Conservation (phyloP, 768 basidiomycete species). For the Termitomyces sp. region DNA sequence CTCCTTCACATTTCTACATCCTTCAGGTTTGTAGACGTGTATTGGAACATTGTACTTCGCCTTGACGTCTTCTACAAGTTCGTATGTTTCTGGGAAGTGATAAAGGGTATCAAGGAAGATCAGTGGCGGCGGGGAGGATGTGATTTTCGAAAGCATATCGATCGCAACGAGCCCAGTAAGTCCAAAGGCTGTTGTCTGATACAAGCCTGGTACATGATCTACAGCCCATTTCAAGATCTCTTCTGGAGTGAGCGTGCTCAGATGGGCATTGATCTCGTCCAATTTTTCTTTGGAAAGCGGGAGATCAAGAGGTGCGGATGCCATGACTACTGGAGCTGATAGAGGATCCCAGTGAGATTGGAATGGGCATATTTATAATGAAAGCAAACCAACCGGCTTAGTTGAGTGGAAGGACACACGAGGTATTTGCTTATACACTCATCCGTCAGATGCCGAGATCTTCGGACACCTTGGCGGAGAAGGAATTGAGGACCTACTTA, state of each 20-base stretch:
- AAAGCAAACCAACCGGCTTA: conserved; percentile 7
- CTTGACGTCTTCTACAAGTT: conserved; percentile 81
- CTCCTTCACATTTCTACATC: conserved; percentile 59
- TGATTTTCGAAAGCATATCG: conserved; percentile 91
- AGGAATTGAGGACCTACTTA: no score
- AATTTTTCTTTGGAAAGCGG: conserved; percentile 62
- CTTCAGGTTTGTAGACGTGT: conserved; percentile 76
- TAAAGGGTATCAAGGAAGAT: conserved; percentile 98
- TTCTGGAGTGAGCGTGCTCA: conserved; percentile 70
- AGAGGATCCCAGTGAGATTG: conserved; percentile 5
- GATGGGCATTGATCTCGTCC: conserved; percentile 66
- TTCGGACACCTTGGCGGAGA: no score
- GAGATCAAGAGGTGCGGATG: conserved; percentile 44
- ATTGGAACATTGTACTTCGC: conserved; percentile 69
- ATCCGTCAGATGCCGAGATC: not conserved
- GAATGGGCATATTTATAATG: conserved; percentile 7
- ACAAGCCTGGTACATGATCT: conserved; percentile 71
- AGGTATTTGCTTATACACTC: not conserved
- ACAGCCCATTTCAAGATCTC: conserved; percentile 87
- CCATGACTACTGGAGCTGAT: conserved; percentile 10
- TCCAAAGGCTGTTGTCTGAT: conserved; percentile 97
- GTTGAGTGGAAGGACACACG: conserved; percentile 1
- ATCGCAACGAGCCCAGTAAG: conserved; percentile 91
- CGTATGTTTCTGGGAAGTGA: conserved; percentile 92
- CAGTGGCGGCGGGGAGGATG: conserved; percentile 65